phyloP scores from a whole-genome alignment of 305 asterid species.

The Solanum hybrid region DNA sequence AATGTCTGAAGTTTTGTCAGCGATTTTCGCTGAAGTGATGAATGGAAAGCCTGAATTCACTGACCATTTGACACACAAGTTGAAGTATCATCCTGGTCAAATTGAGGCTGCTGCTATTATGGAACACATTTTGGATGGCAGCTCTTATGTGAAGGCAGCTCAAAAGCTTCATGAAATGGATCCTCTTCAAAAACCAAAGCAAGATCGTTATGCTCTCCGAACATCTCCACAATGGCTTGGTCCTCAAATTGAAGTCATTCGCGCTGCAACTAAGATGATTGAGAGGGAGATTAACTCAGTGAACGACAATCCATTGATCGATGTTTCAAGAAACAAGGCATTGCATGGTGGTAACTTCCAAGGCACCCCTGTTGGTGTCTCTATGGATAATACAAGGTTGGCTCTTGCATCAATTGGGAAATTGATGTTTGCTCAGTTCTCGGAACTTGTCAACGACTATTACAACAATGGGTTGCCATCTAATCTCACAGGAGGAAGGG shows the following conservation, averaged over 20 bases:
- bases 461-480: slow-evolving; percentile 82
- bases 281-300: slow-evolving; percentile 85
- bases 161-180: slow-evolving; percentile 57
- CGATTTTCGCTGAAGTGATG: slow-evolving; percentile 82
- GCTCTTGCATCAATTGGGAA: slow-evolving; percentile 75
- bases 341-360: slow-evolving; percentile 85
- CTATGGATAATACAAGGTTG: slow-evolving; percentile 71
- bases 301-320: slow-evolving; percentile 78
- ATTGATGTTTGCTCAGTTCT: slow-evolving; percentile 68
- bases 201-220: slow-evolving; percentile 66
- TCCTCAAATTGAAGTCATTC: slow-evolving; percentile 71
- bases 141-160: slow-evolving; percentile 58
- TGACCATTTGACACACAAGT: slow-evolving; percentile 68
- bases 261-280: slow-evolving; percentile 65
- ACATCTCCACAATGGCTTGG: slow-evolving; percentile 91
- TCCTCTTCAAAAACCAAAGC: slow-evolving; percentile 70
- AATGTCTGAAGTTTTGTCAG: slow-evolving; percentile 57
- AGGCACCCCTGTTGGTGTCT: slow-evolving; percentile 78
- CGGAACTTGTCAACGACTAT: slow-evolving; percentile 70
- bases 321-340: slow-evolving; percentile 79
- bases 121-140: slow-evolving; percentile 76
- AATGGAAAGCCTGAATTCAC: slow-evolving; percentile 84
- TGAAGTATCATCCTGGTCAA: slow-evolving; percentile 86
- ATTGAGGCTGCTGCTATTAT: slow-evolving; percentile 89
- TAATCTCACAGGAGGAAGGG: slow-evolving; percentile 60